phyloP scores from a whole-genome alignment of 352 stramenopile genomes.

The Globisporangium radiosum region DNA sequence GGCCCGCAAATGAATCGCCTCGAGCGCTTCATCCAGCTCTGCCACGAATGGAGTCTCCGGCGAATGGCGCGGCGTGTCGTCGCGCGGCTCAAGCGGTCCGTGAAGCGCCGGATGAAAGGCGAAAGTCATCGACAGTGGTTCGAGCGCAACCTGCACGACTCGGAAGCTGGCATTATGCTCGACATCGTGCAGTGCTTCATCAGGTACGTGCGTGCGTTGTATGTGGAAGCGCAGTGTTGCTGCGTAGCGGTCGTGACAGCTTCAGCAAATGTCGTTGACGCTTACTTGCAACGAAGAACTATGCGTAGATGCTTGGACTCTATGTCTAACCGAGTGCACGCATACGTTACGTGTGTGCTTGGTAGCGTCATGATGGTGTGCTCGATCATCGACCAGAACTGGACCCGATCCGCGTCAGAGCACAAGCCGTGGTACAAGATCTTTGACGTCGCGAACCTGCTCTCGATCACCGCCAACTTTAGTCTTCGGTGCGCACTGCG shows the following conservation, averaged over 20 bases:
- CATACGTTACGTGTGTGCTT: not conserved
- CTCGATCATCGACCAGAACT: constrained; percentile 62
- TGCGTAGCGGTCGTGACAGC: too few species aligned
- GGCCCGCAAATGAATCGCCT: constrained; percentile 1
- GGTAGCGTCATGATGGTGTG: constrained; percentile 45
- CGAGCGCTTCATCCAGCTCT: constrained; percentile 7
- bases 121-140: constrained; percentile 67
- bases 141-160: constrained; percentile 66
- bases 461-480: constrained; percentile 38
- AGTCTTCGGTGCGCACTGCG: constrained; percentile 24
- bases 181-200: constrained; percentile 48
- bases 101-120: constrained; percentile 59
- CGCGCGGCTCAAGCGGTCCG: constrained; percentile 15
- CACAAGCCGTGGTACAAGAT: constrained; percentile 23
- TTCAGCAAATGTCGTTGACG: too few species aligned
- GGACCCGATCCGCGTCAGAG: constrained; percentile 27
- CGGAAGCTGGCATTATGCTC: constrained; percentile 41
- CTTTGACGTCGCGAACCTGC: constrained; percentile 46
- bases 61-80: constrained; percentile 4
- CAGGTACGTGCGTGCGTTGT: constrained; percentile 21
- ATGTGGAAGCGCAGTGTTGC: not conserved
- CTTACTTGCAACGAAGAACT: not conserved
- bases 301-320: not conserved
- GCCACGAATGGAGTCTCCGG: constrained; percentile 12
- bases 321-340: not conserved